These are phyloP conservation scores for Limtongozyma cylindracea DNA, from an alignment of 805 yeast species.

Conservation along the genomic window DNA sequence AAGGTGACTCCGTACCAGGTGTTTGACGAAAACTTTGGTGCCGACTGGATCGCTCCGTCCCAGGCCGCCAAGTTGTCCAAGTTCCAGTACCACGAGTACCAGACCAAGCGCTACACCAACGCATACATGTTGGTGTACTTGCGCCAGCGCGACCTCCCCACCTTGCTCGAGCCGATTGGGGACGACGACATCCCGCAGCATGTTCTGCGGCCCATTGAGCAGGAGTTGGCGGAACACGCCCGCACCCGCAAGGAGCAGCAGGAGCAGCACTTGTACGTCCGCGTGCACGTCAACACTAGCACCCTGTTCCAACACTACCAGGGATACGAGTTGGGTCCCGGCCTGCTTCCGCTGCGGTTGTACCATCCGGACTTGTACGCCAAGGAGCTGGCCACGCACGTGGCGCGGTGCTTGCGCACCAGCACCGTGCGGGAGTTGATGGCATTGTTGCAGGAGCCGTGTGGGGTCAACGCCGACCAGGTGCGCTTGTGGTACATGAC, in stretches of 20 bases:
- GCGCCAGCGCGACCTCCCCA: slow-evolving; percentile 33
- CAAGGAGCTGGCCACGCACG: slow-evolving; percentile 26
- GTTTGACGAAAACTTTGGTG: slow-evolving; percentile 82
- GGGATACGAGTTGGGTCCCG: slow-evolving; percentile 49
- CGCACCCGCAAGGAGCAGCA: slow-evolving; percentile 31
- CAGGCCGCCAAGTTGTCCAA: slow-evolving; percentile 25
- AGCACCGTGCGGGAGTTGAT: slow-evolving; percentile 16
- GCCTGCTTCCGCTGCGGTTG: slow-evolving; percentile 18
- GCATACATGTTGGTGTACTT: slow-evolving; percentile 95
- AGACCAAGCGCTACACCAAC: slow-evolving; percentile 60
- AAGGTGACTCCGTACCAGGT: slow-evolving; percentile 67
- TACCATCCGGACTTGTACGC: slow-evolving; percentile 24
- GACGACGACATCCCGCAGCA: slow-evolving; percentile 35
- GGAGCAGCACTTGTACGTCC: slow-evolving; percentile 23
- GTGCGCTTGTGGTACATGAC: slow-evolving; percentile 41
- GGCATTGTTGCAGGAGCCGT: slow-evolving; percentile 22
- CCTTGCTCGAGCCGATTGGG: slow-evolving; percentile 8
- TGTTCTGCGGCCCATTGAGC: slow-evolving; percentile 36
- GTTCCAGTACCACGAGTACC: slow-evolving; percentile 32
- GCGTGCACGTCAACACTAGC: slow-evolving; percentile 27
- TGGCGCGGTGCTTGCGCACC: slow-evolving; percentile 18
- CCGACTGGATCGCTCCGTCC: slow-evolving; percentile 25
- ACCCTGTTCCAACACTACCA: slow-evolving; percentile 28
- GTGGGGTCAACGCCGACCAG: slow-evolving; percentile 13
- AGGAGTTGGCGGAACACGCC: slow-evolving; percentile 33